These are phyloP conservation scores for Chloranthus sessilifolius DNA, from an alignment of 164 flowering plant species.

Conservation along the genomic window DNA sequence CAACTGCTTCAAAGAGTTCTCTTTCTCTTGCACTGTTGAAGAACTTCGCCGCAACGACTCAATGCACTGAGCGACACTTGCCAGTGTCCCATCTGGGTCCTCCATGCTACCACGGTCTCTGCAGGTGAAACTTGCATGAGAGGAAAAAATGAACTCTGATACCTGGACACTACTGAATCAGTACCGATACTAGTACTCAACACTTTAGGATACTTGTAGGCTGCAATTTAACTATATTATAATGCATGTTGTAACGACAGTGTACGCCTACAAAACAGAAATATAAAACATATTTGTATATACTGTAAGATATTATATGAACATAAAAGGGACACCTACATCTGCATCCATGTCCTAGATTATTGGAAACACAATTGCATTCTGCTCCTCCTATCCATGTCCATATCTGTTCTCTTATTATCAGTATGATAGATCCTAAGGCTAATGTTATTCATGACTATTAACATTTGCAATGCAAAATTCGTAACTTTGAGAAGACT, in stretches of 20 bases:
- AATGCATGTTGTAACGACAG: not conserved
- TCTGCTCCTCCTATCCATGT: too few relatives aligned
- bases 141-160: not conserved
- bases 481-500: not conserved
- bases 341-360: too few relatives aligned
- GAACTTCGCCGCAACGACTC: conserved; percentile 84
- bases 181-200: not conserved
- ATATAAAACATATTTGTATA: not conserved
- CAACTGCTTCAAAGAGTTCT: conserved; percentile 66
- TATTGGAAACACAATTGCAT: too few relatives aligned
- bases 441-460: not conserved
- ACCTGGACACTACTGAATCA: not conserved
- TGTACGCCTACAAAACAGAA: not conserved
- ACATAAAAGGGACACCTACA: too few relatives aligned
- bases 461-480: not conserved
- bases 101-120: conserved; percentile 90
- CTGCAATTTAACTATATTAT: not conserved
- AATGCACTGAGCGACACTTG: conserved; percentile 98
- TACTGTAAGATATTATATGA: not conserved
- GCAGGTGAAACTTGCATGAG: conserved; percentile 15
- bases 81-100: conserved; percentile 95
- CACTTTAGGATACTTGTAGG: not conserved
- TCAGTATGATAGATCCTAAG: too few relatives aligned
- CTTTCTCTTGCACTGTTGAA: conserved; percentile 81
- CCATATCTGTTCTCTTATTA: too few relatives aligned